Conservation (phyloP, 176 grass and related monocot species). For the Hordeum marinum region DNA sequence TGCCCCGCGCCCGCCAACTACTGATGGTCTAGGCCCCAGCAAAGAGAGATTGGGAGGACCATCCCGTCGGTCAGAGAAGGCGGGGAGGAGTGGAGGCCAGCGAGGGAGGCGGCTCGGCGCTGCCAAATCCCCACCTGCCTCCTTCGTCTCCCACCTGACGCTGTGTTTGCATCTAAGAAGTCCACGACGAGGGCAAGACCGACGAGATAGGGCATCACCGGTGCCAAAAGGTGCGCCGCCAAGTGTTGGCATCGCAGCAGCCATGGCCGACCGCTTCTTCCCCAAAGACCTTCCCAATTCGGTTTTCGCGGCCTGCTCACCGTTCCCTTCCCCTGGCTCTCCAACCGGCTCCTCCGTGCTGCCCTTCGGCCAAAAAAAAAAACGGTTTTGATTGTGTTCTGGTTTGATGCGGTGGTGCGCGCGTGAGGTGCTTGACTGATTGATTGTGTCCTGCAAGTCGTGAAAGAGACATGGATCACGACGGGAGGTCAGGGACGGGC, state of each 20-base stretch:
- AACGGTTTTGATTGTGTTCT: slow-evolving; percentile 5
- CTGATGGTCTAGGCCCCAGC: too few species aligned
- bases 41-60: too few species aligned
- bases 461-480: slow-evolving; percentile 63
- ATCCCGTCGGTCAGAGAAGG: too few species aligned
- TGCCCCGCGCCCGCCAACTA: too few species aligned
- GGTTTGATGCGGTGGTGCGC: not conserved
- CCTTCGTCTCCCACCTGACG: too few species aligned
- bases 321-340: slow-evolving; percentile 48
- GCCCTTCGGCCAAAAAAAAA: slow-evolving; percentile 60
- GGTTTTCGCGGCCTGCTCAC: slow-evolving; percentile 44
- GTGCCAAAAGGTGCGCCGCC: not conserved
- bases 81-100: too few species aligned
- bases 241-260: slow-evolving; percentile 18
- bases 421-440: slow-evolving; percentile 37
- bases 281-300: slow-evolving; percentile 66
- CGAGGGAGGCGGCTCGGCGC: too few species aligned
- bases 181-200: too few species aligned
- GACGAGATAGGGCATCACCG: too few species aligned
- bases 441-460: slow-evolving; percentile 46
- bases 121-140: too few species aligned
- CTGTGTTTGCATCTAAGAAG: too few species aligned
- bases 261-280: slow-evolving; percentile 82
- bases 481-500: slow-evolving; percentile 35
- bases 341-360: slow-evolving; percentile 35